Conservation (phyloP, 768 basidiomycete species). For the Exsudoporus frostii region DNA sequence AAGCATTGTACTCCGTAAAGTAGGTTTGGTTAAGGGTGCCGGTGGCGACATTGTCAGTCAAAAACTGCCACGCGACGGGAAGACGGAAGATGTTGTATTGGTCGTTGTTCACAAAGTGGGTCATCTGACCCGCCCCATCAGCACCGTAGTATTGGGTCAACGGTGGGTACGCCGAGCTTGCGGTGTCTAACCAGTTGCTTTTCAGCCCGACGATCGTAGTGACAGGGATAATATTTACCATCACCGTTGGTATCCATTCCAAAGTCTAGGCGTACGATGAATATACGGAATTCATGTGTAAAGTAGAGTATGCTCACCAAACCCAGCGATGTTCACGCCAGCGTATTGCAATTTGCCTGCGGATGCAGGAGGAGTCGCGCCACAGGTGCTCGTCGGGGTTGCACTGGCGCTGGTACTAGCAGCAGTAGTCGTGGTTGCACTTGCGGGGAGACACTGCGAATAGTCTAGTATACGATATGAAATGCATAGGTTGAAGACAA, state of each 20-base stretch:
- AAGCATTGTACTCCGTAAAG: constrained; percentile 6
- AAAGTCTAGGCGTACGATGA: constrained; percentile 1
- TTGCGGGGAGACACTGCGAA: constrained; percentile 6
- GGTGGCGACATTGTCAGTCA: constrained; percentile 37
- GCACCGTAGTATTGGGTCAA: constrained; percentile 5
- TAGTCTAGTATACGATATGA: neutral
- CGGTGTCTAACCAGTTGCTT: neutral
- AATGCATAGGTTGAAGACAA: neutral
- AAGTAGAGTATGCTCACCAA: neutral
- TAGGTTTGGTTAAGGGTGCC: constrained; percentile 32
- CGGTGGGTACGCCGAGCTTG: constrained; percentile 8
- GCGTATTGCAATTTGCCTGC: constrained; percentile 8
- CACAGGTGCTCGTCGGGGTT: neutral
- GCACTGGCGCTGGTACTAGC: neutral
- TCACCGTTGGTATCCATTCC: constrained; percentile 10
- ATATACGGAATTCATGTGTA: neutral
- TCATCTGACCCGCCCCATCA: constrained; percentile 44
- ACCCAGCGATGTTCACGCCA: constrained; percentile 15
- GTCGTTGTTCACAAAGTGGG: constrained; percentile 52
- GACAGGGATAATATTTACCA: neutral
- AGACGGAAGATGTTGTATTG: constrained; percentile 55
- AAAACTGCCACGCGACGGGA: constrained; percentile 56
- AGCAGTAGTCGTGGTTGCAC: neutral
- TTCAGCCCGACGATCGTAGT: neutral
- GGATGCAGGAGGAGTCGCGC: neutral